phyloP scores from a whole-genome alignment of 106 monocot species.

The Acanthochlamys bracteata region DNA sequence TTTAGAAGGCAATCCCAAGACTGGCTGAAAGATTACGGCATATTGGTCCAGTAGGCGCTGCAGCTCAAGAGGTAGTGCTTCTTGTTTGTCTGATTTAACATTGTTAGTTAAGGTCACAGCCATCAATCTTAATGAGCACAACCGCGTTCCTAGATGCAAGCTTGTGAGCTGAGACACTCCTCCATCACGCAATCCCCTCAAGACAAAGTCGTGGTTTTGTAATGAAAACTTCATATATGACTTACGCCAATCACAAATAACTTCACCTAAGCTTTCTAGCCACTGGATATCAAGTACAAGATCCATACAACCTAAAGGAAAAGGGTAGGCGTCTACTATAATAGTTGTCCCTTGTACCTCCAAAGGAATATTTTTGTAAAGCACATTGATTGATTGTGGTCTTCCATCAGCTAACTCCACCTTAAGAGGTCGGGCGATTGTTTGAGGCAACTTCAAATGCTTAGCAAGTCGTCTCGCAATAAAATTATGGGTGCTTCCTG shows the following conservation, averaged over 20 bases:
- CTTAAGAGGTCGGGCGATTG: neutral
- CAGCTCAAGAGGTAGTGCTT: neutral
- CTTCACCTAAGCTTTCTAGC: too few species aligned
- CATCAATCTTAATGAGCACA: neutral
- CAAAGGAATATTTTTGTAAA: too few species aligned
- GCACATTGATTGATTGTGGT: too few species aligned
- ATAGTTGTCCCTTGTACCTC: neutral
- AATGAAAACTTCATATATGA: too few species aligned
- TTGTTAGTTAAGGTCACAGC: neutral
- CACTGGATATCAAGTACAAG: neutral
- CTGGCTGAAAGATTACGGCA: neutral
- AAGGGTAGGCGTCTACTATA: neutral
- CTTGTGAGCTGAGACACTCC: neutral
- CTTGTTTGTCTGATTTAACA: neutral
- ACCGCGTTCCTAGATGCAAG: neutral
- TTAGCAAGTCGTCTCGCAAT: neutral
- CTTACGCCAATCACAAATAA: too few species aligned
- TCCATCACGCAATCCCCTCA: neutral
- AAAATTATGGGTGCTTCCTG: neutral
- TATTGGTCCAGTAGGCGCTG: neutral
- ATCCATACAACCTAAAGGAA: neutral
- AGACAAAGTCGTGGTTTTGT: neutral
- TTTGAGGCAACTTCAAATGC: neutral
- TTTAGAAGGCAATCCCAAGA: too few species aligned
- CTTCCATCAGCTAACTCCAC: neutral